Evolutionary conservation across 1,139 yeast species (phyloP).

Genomic region (Magnusiomyces ingens): DNA sequence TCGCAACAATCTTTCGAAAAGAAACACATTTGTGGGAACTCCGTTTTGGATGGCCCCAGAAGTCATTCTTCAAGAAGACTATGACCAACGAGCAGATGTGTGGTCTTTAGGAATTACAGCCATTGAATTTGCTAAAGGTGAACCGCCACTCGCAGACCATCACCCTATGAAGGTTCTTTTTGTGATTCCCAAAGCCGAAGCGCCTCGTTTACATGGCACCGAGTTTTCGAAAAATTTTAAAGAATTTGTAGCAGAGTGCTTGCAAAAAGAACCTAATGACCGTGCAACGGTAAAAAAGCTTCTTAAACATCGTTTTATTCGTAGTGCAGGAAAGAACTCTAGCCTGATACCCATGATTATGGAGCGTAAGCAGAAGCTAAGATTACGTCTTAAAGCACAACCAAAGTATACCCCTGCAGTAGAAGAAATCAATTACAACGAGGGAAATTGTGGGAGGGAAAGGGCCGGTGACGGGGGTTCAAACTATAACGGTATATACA

Average conservation of each 20-base stretch:
- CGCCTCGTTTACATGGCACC: conserved; percentile 45
- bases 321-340: conserved; percentile 37
- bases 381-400: conserved; percentile 13
- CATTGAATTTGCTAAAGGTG: conserved; percentile 73
- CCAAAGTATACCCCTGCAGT: conserved; percentile 20
- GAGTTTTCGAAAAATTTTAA: conserved; percentile 42
- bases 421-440: conserved; percentile 10
- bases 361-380: conserved; percentile 18
- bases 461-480: too few species aligned
- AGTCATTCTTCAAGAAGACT: conserved; percentile 80
- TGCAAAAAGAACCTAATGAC: conserved; percentile 52
- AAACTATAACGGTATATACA: conserved; percentile 1
- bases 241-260: conserved; percentile 60
- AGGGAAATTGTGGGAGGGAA: background rate
- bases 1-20: conserved; percentile 64
- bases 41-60: conserved; percentile 99
- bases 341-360: conserved; percentile 30
- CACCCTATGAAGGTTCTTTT: conserved; percentile 80
- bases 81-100: conserved; percentile 82
- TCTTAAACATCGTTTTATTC: conserved; percentile 55
- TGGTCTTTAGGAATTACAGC: conserved; percentile 96
- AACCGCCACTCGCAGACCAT: conserved; percentile 68
- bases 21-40: conserved; percentile 94
- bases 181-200: conserved; percentile 44
- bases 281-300: conserved; percentile 55